A percentile compares a stretch with the other conserved stretches of the same genome.
Conservation (phyloP, 768 basidiomycete genomes). For the Cystobasidiopsis lactophilus region DNA sequence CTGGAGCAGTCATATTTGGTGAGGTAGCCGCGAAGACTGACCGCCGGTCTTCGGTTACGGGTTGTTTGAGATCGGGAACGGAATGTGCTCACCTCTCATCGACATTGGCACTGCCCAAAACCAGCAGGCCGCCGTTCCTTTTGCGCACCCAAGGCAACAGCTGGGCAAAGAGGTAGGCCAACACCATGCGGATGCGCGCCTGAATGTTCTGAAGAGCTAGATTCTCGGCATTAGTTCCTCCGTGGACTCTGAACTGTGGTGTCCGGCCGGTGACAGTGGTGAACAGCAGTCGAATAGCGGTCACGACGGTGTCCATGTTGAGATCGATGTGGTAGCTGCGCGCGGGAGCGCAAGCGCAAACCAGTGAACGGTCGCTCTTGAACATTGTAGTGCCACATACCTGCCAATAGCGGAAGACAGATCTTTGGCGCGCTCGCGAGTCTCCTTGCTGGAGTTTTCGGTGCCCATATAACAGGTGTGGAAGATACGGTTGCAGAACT, state of each 20-base stretch:
- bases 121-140: constrained; percentile 59
- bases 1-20: constrained; percentile 91
- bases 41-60: not conserved
- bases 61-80: not conserved
- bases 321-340: constrained; percentile 83
- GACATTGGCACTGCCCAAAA: constrained; percentile 93
- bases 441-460: constrained; percentile 76
- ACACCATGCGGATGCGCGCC: constrained; percentile 83
- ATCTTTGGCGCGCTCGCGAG: constrained; percentile 61
- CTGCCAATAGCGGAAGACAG: constrained; percentile 74
- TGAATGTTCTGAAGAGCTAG: constrained; percentile 95
- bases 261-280: constrained; percentile 49
- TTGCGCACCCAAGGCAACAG: constrained; percentile 80
- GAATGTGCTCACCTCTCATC: constrained; percentile 60
- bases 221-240: constrained; percentile 72
- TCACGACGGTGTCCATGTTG: constrained; percentile 85
- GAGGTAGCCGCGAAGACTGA: constrained; percentile 75
- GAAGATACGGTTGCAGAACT: constrained; percentile 69
- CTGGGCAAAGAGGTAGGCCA: constrained; percentile 86
- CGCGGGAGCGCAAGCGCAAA: no score
- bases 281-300: constrained; percentile 64
- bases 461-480: constrained; percentile 99
- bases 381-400: no score
- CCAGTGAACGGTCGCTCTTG: no score
- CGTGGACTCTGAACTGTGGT: constrained; percentile 62